These are phyloP conservation scores for Penicillium malachiteum DNA, from an alignment of 495 filamentous ascomycete species.

Conservation along the genomic window DNA sequence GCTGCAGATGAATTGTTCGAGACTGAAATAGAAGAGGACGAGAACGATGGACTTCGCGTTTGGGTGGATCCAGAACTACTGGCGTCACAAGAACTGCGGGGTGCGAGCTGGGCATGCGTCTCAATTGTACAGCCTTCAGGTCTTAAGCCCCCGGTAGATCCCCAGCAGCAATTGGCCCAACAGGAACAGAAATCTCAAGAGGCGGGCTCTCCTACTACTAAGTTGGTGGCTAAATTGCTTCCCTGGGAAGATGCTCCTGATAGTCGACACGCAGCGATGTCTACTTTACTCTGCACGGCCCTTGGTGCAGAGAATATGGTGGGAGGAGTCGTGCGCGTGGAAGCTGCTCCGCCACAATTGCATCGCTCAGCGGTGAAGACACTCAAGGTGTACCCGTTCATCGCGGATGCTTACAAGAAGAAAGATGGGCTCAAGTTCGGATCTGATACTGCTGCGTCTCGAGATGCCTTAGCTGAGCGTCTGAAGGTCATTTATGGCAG, in stretches of 20 bases:
- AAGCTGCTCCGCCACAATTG: slow-evolving; percentile 64
- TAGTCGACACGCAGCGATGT: slow-evolving; percentile 72
- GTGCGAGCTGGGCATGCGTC: slow-evolving; percentile 69
- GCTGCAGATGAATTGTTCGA: slow-evolving; percentile 74
- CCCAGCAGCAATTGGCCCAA: slow-evolving; percentile 66
- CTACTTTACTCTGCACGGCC: slow-evolving; percentile 67
- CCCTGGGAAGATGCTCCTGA: slow-evolving; percentile 88
- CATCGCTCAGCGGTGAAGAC: slow-evolving; percentile 51
- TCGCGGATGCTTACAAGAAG: slow-evolving; percentile 49
- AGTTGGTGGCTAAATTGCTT: slow-evolving; percentile 70
- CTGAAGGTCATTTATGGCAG: slow-evolving; percentile 48
- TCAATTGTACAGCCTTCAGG: slow-evolving; percentile 78
- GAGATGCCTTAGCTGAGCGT: slow-evolving; percentile 61
- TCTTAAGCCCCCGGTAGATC: slow-evolving; percentile 71
- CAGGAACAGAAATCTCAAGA: slow-evolving; percentile 54
- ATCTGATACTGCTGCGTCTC: slow-evolving; percentile 74
- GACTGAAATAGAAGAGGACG: slow-evolving; percentile 43
- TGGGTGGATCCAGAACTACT: slow-evolving; percentile 83
- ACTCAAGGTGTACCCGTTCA: slow-evolving; percentile 79
- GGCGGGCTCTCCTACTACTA: slow-evolving; percentile 60
- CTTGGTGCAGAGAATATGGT: slow-evolving; percentile 71
- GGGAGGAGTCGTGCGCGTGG: slow-evolving; percentile 83
- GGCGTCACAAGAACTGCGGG: slow-evolving; percentile 64
- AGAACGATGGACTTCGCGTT: slow-evolving; percentile 65
- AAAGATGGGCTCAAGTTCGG: slow-evolving; percentile 79